Evolutionary conservation across 192 early-diverging fungal genomes (phyloP).

Genomic region (Coemansia biformis): DNA sequence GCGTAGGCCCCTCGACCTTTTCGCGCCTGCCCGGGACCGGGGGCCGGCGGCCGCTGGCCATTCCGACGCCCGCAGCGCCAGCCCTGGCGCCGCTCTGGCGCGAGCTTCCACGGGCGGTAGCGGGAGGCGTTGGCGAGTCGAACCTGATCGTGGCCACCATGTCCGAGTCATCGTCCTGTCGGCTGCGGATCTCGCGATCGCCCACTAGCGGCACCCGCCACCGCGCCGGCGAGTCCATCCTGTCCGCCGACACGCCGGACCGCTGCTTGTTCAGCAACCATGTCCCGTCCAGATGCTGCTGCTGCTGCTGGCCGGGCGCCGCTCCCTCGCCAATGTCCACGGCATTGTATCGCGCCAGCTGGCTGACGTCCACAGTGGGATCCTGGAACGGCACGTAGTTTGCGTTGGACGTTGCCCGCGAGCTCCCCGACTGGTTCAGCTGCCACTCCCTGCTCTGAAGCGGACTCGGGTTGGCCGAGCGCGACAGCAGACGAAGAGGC

Average conservation of each 20-base stretch:
- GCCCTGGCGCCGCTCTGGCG: no score
- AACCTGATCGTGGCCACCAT: constrained; percentile 16
- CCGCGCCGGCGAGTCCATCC: constrained; percentile 5
- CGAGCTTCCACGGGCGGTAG: no score
- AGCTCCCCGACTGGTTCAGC: not conserved
- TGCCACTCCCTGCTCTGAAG: not conserved
- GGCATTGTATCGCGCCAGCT: constrained; percentile 23
- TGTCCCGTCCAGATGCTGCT: not conserved
- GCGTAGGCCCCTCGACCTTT: constrained; percentile 12
- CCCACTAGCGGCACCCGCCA: constrained; percentile 3
- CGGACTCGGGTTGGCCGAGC: not conserved
- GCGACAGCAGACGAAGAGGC: not conserved
- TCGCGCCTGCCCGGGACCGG: no score
- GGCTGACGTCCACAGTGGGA: constrained; percentile 35
- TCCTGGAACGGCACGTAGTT: constrained; percentile 50
- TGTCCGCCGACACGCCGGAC: constrained; percentile 7
- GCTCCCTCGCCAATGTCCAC: constrained; percentile 15
- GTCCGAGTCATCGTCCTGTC: constrained; percentile 1
- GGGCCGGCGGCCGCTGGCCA: no score
- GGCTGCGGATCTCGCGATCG: constrained; percentile 4
- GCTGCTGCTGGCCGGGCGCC: not conserved
- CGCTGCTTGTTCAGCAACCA: constrained; percentile 1
- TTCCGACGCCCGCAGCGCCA: no score
- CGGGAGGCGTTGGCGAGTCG: constrained; percentile 17
- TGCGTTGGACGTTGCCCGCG: constrained; percentile 7